Conservation (phyloP, 106 monocot species). For the Dactylorhiza incarnata region DNA sequence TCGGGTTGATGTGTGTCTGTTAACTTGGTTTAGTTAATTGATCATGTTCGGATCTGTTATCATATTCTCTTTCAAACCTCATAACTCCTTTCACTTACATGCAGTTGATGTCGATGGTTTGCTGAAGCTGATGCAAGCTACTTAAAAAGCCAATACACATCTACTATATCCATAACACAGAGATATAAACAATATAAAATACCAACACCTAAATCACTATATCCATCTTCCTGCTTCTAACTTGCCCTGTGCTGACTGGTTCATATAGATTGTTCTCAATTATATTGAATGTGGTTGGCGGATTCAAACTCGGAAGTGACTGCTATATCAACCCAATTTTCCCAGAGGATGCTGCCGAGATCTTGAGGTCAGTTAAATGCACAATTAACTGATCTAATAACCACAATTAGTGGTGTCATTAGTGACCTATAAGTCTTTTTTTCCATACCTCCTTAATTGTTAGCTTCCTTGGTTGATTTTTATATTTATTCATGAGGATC, state of each 20-base stretch:
- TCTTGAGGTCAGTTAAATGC: too few relatives aligned
- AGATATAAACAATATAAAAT: too few relatives aligned
- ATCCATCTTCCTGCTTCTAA: conserved; percentile 29
- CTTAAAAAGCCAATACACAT: conserved; percentile 83
- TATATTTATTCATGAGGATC: too few relatives aligned
- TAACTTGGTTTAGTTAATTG: too few relatives aligned
- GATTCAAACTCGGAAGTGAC: conserved; percentile 87
- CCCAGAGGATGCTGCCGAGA: conserved; percentile 83
- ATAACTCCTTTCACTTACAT: conserved; percentile 26
- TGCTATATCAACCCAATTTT: conserved; percentile 94
- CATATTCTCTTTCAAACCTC: not conserved
- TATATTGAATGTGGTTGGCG: conserved; percentile 42
- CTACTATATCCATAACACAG: conserved; percentile 79
- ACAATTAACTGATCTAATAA: not conserved
- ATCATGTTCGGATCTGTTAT: too few relatives aligned
- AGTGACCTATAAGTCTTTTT: not conserved
- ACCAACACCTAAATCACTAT: too few relatives aligned
- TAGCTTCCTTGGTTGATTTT: too few relatives aligned
- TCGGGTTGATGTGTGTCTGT: too few relatives aligned
- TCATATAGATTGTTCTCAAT: conserved; percentile 89
- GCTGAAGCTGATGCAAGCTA: conserved; percentile 59
- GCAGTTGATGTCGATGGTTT: conserved; percentile 67
- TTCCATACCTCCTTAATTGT: too few relatives aligned
- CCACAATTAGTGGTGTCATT: not conserved
- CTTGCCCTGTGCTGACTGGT: conserved; percentile 68